Percentiles rank a stretch among this genome's conserved stretches.
Conservation (phyloP, 139 green algal genomes). For the Chlamydomonas sp. region DNA sequence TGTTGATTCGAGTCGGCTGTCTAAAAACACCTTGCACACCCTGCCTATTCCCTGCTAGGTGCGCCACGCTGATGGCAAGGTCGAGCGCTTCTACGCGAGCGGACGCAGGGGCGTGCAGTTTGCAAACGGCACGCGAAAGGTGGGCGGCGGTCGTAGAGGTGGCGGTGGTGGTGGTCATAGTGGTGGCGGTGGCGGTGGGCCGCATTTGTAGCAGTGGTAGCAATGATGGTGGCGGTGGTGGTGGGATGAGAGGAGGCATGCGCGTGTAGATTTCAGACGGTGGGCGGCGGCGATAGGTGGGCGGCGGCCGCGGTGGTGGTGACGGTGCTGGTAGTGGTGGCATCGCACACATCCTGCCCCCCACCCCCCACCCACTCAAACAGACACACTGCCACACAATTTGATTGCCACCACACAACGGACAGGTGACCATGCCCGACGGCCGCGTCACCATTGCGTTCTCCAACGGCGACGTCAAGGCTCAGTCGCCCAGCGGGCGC, state of each 20-base stretch:
- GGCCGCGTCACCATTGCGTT: constrained; percentile 56
- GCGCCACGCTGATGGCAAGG: constrained; percentile 48
- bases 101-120: constrained; percentile 38
- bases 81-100: constrained; percentile 42
- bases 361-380: neutral
- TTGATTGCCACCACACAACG: constrained; percentile 10
- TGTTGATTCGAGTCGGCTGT: too few species aligned
- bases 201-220: too few species aligned
- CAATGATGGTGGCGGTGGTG: too few species aligned
- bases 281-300: neutral
- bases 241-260: too few species aligned
- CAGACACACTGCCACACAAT: too few species aligned
- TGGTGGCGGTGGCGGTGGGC: too few species aligned
- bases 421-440: constrained; percentile 24
- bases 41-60: too few species aligned
- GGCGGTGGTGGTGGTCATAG: too few species aligned
- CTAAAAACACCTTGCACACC: too few species aligned
- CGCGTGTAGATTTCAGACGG: too few species aligned
- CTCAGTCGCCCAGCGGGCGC: constrained; percentile 22
- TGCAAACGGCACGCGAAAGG: constrained; percentile 62
- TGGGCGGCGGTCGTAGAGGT: too few species aligned
- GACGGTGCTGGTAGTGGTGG: neutral
- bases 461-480: constrained; percentile 82
- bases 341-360: neutral
- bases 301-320: neutral